These are phyloP conservation scores for Imleria badia DNA, from an alignment of 768 basidiomycete genomes.

Conservation along the genomic window DNA sequence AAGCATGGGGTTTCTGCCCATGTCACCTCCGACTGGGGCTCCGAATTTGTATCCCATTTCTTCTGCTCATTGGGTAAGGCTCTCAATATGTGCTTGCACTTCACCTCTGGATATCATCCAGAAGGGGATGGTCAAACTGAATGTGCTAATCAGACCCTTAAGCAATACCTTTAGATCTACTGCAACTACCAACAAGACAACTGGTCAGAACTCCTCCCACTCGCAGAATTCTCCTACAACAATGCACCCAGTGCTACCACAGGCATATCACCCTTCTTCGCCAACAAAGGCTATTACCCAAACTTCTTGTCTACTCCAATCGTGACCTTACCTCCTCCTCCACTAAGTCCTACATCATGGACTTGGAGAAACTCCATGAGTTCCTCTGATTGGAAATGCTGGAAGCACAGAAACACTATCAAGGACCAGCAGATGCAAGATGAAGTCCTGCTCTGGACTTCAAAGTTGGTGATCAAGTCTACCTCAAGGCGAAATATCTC, in stretches of 20 bases:
- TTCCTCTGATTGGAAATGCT: neutral
- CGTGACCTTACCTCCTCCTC: neutral
- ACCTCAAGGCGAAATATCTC: neutral
- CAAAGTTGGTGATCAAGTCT: neutral
- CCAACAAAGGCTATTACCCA: neutral
- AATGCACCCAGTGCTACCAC: neutral
- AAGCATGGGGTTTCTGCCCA: neutral
- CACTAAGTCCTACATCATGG: neutral
- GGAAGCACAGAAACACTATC: neutral
- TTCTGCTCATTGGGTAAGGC: neutral
- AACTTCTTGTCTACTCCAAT: neutral
- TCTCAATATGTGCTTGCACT: neutral
- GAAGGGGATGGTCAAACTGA: neutral
- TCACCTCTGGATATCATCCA: neutral
- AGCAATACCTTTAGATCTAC: neutral
- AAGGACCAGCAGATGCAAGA: neutral
- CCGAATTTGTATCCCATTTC: neutral
- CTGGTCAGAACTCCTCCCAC: neutral
- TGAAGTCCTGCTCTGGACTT: neutral
- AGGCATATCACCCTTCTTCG: neutral
- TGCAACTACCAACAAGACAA: slow-evolving; percentile 6
- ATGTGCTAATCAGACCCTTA: neutral
- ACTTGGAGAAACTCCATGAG: neutral
- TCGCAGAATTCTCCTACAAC: neutral
- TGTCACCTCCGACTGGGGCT: neutral